Base-by-base conservation (phyloP, 208 protist species). In the Trypanosoma scelopori region DNA sequence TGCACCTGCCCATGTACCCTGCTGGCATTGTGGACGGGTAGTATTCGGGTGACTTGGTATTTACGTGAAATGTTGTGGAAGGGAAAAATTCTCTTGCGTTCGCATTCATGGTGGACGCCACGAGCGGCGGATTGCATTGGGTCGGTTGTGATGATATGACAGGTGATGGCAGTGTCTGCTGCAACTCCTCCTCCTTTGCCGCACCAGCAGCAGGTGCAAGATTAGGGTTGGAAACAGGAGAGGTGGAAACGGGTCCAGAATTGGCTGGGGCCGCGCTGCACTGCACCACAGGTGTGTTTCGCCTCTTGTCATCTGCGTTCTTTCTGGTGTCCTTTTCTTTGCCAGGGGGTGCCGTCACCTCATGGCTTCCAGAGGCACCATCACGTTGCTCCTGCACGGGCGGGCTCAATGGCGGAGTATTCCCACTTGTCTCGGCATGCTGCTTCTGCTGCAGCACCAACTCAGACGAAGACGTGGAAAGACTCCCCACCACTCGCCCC, bases 81-180 rank as follows among this genome's bases (percentile, higher is more conserved):
- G 69, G 87, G 7, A 91, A 74, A 55, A 93, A 93, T 73, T 87
- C 84, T 58, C 88, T 85, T 25, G 87, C 87, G 7, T 76, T 66
- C n/a, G 80, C 87, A 55, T 93, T 93, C 82, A 91, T 91, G 30
- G 74, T 63, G 5, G 79, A 78, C 39, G 73, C 27, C 25, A 69
- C 66, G 5, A 69, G 41, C 22, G 72, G 69, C n/a, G 78, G 55
- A 45, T 23, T 57, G 32, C 20, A 42, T 1, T 23, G 4, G 5
- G 28, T 15, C 45, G 23, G 41, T 42, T 41, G 22, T 32, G 62
- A 42, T 58, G 50, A 11, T 37, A 30, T 27, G 22, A 50, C 6
- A 3, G 35, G 7, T 62, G 27, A 32, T 18, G 53, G 13, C 12
- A 13, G 16, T 22, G 22, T 42, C 22, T 53, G 47, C 13, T 42